Evolutionary conservation across 306 rosid species (phyloP).

Genomic region (Cajanus cajan): DNA sequence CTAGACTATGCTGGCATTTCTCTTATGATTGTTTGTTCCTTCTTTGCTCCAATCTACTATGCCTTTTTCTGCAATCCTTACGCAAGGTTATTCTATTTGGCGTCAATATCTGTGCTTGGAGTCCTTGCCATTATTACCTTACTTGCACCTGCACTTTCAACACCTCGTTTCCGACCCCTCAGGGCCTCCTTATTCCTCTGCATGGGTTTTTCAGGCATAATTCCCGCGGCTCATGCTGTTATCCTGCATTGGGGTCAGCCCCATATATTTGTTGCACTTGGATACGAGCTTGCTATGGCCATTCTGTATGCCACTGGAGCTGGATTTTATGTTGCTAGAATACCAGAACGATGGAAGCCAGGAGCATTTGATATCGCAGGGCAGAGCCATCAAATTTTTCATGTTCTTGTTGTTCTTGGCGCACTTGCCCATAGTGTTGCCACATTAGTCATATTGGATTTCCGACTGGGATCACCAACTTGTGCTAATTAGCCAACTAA

Average conservation of each 20-base stretch:
- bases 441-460: slow-evolving; percentile 56
- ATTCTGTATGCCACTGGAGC: slow-evolving; percentile 61
- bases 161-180: slow-evolving; percentile 56
- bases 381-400: slow-evolving; percentile 88
- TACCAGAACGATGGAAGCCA: slow-evolving; percentile 83
- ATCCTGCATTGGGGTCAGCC: slow-evolving; percentile 56
- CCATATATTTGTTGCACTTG: slow-evolving; percentile 44
- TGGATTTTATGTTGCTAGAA: slow-evolving; percentile 60
- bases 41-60: slow-evolving; percentile 81
- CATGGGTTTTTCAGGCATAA: slow-evolving; percentile 78
- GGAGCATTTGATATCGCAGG: slow-evolving; percentile 82
- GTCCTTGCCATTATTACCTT: slow-evolving; percentile 50
- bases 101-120: slow-evolving; percentile 64
- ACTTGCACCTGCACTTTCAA: slow-evolving; percentile 55
- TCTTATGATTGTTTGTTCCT: slow-evolving; percentile 72
- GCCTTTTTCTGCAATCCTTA: slow-evolving; percentile 59
- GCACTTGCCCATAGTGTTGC: slow-evolving; percentile 73
- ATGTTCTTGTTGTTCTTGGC: slow-evolving; percentile 76
- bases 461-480: slow-evolving; percentile 53
- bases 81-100: slow-evolving; percentile 52
- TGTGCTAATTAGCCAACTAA: slow-evolving; percentile 38
- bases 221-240: slow-evolving; percentile 65
- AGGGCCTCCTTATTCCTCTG: slow-evolving; percentile 65
- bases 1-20: slow-evolving; percentile 81
- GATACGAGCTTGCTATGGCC: slow-evolving; percentile 74